These are phyloP conservation scores for Exsudoporus frostii DNA, from an alignment of 768 basidiomycete genomes.

Conservation along the genomic window DNA sequence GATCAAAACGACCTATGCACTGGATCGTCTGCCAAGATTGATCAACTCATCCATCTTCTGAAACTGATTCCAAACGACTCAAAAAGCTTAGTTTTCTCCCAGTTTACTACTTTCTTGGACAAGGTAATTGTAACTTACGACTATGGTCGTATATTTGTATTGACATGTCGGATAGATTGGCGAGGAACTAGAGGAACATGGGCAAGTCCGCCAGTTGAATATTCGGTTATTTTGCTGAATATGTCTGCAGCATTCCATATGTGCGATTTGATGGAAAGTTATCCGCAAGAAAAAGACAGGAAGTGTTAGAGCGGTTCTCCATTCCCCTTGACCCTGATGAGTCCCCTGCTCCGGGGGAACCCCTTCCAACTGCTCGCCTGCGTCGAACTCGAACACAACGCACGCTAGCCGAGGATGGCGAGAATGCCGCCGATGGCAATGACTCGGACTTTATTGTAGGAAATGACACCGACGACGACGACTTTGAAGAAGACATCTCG, in stretches of 20 bases:
- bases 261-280: constrained; percentile 84
- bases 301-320: constrained; percentile 71
- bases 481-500: constrained; percentile 31
- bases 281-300: constrained; percentile 76
- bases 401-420: constrained; percentile 9
- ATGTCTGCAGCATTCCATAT: constrained; percentile 55
- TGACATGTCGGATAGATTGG: constrained; percentile 53
- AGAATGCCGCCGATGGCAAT: constrained; percentile 22
- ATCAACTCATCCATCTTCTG: constrained; percentile 73
- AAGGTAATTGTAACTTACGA: constrained; percentile 43
- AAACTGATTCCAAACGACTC: constrained; percentile 63
- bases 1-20: constrained; percentile 39
- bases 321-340: constrained; percentile 51
- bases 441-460: constrained; percentile 37
- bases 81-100: constrained; percentile 86
- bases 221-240: constrained; percentile 1
- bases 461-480: constrained; percentile 28
- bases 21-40: constrained; percentile 81
- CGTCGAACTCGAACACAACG: constrained; percentile 5
- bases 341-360: constrained; percentile 14
- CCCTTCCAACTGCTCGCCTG: constrained; percentile 9
- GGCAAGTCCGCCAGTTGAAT: constrained; percentile 37
- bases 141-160: neutral
- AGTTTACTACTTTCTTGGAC: constrained; percentile 83
- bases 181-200: constrained; percentile 60